Conservation (phyloP, 139 green algal species). For the Picochlorum sp. region DNA sequence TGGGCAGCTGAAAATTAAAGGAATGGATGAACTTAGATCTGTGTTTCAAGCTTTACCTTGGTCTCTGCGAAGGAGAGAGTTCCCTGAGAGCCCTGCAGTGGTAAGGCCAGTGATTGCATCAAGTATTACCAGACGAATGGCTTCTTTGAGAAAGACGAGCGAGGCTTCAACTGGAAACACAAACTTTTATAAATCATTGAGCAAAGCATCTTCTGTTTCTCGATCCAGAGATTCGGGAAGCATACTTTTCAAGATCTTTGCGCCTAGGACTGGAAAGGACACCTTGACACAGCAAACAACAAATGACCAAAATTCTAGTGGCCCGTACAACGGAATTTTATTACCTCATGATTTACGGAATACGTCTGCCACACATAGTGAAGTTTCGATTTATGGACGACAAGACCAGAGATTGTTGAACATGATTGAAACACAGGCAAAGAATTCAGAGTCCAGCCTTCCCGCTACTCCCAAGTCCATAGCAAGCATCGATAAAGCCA, state of each 20-base stretch:
- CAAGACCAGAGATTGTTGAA: no score
- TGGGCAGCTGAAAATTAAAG: constrained; percentile 41
- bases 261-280: no score
- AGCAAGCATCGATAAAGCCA: neutral
- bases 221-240: neutral
- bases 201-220: neutral
- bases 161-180: neutral
- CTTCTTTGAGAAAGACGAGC: neutral
- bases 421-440: neutral
- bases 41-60: constrained; percentile 27
- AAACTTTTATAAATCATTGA: neutral
- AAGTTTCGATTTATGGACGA: no score
- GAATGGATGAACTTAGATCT: constrained; percentile 32
- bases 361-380: no score
- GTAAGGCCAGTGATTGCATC: neutral
- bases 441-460: neutral
- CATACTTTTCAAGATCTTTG: no score
- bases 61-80: constrained; percentile 4
- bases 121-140: neutral
- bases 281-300: neutral
- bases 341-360: no score
- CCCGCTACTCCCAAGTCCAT: neutral
- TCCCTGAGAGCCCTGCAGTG: neutral
- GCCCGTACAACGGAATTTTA: no score
- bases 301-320: no score